Conservation (phyloP, 1,284 basidiomycete genomes). For the Ceratobasidium sp. region DNA sequence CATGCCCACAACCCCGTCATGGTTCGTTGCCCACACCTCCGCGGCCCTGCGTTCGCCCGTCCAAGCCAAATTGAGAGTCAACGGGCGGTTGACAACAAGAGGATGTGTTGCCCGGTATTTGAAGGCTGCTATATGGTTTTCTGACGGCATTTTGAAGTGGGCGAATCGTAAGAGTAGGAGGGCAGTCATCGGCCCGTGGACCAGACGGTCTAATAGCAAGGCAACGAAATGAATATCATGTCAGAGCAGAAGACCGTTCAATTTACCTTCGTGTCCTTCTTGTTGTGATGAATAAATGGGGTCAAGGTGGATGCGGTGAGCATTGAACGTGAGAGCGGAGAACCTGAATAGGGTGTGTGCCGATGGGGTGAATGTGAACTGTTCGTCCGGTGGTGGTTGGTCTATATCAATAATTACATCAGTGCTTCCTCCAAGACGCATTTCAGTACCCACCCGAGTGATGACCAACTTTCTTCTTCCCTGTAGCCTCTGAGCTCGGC, state of each 20-base stretch:
- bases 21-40: conserved; percentile 62
- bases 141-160: conserved; percentile 54
- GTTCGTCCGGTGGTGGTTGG: conserved; percentile 53
- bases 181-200: conserved; percentile 81
- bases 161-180: conserved; percentile 73
- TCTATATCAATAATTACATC: conserved; percentile 8
- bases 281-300: conserved; percentile 66
- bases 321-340: conserved; percentile 81
- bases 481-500: conserved; percentile 8
- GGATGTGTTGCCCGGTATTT: conserved; percentile 79
- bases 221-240: background rate
- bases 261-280: conserved; percentile 75
- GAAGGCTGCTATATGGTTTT: conserved; percentile 58
- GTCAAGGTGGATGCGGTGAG: conserved; percentile 75
- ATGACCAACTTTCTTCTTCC: conserved; percentile 49
- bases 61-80: conserved; percentile 63
- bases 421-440: too few relatives aligned
- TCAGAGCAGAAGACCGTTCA: background rate
- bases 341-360: conserved; percentile 79
- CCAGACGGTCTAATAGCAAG: conserved; percentile 64
- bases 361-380: conserved; percentile 70
- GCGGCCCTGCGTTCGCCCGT: conserved; percentile 49
- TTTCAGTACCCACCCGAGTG: conserved; percentile 58
- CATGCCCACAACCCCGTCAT: conserved; percentile 73
- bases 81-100: conserved; percentile 65